phyloP scores from a whole-genome alignment of 2,329 filamentous ascomycete genomes.

The Clarireedia hainanense region DNA sequence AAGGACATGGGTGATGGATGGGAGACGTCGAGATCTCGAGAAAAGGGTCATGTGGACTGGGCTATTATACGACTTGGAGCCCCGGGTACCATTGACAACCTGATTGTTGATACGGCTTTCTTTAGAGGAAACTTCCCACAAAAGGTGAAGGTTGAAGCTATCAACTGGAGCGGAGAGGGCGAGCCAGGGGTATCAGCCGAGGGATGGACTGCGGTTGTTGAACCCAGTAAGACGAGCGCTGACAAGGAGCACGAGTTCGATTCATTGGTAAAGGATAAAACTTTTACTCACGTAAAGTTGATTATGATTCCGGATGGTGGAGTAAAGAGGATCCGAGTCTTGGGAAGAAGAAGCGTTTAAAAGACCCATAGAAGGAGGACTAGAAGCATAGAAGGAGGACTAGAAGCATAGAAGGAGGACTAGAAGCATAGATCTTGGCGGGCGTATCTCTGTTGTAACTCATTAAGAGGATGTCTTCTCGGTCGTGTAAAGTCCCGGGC shows the following conservation, averaged over 20 bases:
- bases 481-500: too few relatives aligned
- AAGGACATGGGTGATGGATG: constrained; percentile 85
- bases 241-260: constrained; percentile 65
- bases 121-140: constrained; percentile 81
- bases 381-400: neutral
- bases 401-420: neutral
- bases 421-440: neutral
- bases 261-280: constrained; percentile 45
- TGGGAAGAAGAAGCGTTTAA: constrained; percentile 47
- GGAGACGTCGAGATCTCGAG: constrained; percentile 72
- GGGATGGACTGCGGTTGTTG: constrained; percentile 59
- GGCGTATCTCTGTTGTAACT: too few relatives aligned
- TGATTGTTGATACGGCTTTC: constrained; percentile 74
- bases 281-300: constrained; percentile 78
- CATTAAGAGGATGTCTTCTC: too few relatives aligned
- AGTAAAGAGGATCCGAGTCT: constrained; percentile 76
- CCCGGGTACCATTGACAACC: constrained; percentile 53
- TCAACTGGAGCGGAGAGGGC: constrained; percentile 45
- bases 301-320: constrained; percentile 85
- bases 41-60: constrained; percentile 70
- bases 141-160: constrained; percentile 59
- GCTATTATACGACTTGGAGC: constrained; percentile 67
- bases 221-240: constrained; percentile 60
- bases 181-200: constrained; percentile 49
- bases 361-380: neutral